Evolutionary conservation across 306 rosid species (phyloP), one percentile per base, ranked within the genome.

Genomic region (Inga oerstediana): DNA sequence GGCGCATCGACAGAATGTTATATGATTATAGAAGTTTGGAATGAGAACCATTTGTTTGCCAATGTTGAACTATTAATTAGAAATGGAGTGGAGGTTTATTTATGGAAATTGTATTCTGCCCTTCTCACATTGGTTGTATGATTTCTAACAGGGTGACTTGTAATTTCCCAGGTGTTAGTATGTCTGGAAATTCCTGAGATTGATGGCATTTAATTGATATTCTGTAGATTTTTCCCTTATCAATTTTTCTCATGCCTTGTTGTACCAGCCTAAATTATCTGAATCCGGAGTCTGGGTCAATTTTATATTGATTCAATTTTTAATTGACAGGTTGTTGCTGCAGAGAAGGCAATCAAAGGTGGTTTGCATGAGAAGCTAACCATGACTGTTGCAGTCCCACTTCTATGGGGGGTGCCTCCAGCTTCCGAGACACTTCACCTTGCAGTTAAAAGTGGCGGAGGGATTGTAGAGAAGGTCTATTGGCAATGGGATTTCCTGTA

Each of bases 321-420:
- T 13, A 46, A n/a, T 51, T 81, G 82, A 79, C 90, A 96, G 99
- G 91, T 96, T 80, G 92, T 96, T 77, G 90, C 94, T 3, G 92
- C 99, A 10, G 96, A 95, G 90, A 95, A 91, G 88, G 99, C 92
- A 14, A 89, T 83, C 82, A 93, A 82, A 89, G 97, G 98, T 32
- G 98, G 97, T 78, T 79, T 93, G 85, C 96, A 96, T 52, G 99
- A 96, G 83, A 96, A 93, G 87, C 89, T 96, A 85, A 93, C 94
- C 79, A 96, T 96, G 99, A 93, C 96, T 1, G 99, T 96, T 52
- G 99, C 99, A 11, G 99, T 96, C 74, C 99, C 99, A 48, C 89
- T 96, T 58, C 92, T 96, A 24, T 96, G 99, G 99, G 99, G 98
- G 37, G 98, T 93, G 78, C 99, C 99, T 85, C 99, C 99, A 34